phyloP scores from a whole-genome alignment of 2,329 filamentous ascomycete species.

The Lachnellula arida region DNA sequence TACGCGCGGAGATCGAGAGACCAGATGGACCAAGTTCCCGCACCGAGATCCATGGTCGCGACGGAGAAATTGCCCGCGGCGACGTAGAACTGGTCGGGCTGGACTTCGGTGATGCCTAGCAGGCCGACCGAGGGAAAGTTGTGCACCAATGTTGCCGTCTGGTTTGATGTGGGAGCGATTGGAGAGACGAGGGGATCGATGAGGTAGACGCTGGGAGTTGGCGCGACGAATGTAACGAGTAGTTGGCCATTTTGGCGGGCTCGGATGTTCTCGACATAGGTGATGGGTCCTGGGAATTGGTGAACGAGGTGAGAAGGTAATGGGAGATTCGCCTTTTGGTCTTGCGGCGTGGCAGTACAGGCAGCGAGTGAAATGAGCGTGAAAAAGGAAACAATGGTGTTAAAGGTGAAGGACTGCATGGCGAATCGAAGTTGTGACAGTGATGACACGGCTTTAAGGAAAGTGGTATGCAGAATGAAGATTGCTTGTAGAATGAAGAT shows the following conservation, averaged over 20 bases:
- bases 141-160: conserved; percentile 9
- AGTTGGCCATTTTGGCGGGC: conserved; percentile 16
- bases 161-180: not conserved
- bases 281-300: conserved; percentile 15
- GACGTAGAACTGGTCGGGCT: conserved; percentile 22
- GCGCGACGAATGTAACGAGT: conserved; percentile 10
- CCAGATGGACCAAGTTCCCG: conserved; percentile 18
- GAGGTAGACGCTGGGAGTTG: conserved; percentile 11
- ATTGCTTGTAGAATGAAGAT: too few species aligned
- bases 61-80: conserved; percentile 25
- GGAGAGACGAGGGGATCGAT: conserved; percentile 4
- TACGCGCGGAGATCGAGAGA: conserved; percentile 12
- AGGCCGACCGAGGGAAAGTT: conserved; percentile 22
- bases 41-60: not conserved
- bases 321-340: not conserved
- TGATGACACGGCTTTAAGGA: too few species aligned
- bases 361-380: not conserved
- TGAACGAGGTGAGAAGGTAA: conserved; percentile 1
- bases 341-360: not conserved
- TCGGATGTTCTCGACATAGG: conserved; percentile 22
- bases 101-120: conserved; percentile 36
- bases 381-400: not conserved
- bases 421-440: too few species aligned
- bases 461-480: too few species aligned
- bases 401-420: too few species aligned